Base-by-base conservation (phyloP, 345 rosid species). In the Excoecaria agallocha region DNA sequence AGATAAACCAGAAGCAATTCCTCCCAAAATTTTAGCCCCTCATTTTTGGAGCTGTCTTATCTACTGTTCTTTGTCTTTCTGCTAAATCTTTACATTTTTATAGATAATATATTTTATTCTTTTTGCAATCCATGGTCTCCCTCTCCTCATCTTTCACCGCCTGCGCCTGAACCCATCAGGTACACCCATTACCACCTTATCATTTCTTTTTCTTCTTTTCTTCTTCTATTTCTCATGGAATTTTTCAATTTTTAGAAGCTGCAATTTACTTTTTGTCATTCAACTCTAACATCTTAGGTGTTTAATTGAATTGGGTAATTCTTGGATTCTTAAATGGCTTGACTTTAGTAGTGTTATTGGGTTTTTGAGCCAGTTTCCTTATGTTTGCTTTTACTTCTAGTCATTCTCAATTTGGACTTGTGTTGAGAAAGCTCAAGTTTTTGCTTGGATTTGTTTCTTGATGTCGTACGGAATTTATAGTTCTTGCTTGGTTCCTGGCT, bases 1-100 rank as follows among this genome's bases (percentile, higher is more conserved):
- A n/a, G n/a, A n/a, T n/a, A n/a, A n/a, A n/a, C n/a, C 24, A 41
- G 54, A 8, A 71, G 48, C 16, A 25, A 38, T 1, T 70, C 56
- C 37, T 51, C 59, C 35, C 35, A 16, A 68, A 68, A 50, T 39
- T 46, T 71, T 41, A 71, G 66, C 70, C 22, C 74, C 74, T 71
- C 74, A 45, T 0, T 22, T 46, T 17, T 45, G 17, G 52, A 54
- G 30, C 45, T 24, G 17, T 45, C 66, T 71, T 58, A 58, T 71
- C 74, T 15, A 0, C 15, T 24, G 3, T 25, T 54, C 13, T n/a
- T n/a, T n/a, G n/a, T n/a, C n/a, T n/a, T n/a, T n/a, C n/a, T n/a
- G n/a, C n/a, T 39, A 17, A 9, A 5, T 39, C n/a, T 10, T 8
- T 19, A 45, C 46, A 43, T 4, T 51, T 24, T 37, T 37, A 10